Evolutionary conservation across 805 yeast species (phyloP).

Genomic region (Spathaspora sp.): DNA sequence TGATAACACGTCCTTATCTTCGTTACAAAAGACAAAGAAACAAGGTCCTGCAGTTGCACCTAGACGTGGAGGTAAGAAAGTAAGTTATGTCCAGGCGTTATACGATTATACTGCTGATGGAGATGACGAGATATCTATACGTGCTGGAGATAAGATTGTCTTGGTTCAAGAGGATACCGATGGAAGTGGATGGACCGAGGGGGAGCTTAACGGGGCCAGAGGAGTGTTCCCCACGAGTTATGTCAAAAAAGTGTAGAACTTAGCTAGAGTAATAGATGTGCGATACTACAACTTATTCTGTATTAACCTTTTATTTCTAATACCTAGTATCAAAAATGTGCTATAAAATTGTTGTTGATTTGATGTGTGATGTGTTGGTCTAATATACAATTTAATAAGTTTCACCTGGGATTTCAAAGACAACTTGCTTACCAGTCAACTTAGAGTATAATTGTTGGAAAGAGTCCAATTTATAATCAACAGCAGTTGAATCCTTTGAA

Average conservation of each 20-base stretch:
- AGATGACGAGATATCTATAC: constrained; percentile 71
- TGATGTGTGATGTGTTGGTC: neutral
- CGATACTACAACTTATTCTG: neutral
- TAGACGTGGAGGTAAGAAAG: constrained; percentile 63
- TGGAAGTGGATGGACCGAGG: constrained; percentile 94
- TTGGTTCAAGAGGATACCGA: constrained; percentile 55
- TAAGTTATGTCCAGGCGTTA: constrained; percentile 61
- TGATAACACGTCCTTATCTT: constrained; percentile 7
- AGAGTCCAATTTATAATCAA: constrained; percentile 98
- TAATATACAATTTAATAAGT: constrained; percentile 26
- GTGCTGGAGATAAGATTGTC: constrained; percentile 68
- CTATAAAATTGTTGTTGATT: neutral
- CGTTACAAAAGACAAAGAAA: constrained; percentile 23
- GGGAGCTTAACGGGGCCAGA: constrained; percentile 48
- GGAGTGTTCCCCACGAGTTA: constrained; percentile 69
- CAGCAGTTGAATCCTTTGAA: constrained; percentile 94
- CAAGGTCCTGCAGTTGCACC: constrained; percentile 83
- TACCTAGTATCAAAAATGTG: neutral
- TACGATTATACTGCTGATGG: constrained; percentile 78
- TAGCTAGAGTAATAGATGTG: neutral
- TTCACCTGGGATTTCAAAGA: constrained; percentile 79
- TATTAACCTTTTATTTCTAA: neutral
- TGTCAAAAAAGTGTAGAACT: constrained; percentile 35
- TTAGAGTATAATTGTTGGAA: constrained; percentile 98
- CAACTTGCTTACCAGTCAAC: constrained; percentile 99